Conservation (phyloP, 495 filamentous ascomycete genomes). For the Apiosordaria backusii region DNA sequence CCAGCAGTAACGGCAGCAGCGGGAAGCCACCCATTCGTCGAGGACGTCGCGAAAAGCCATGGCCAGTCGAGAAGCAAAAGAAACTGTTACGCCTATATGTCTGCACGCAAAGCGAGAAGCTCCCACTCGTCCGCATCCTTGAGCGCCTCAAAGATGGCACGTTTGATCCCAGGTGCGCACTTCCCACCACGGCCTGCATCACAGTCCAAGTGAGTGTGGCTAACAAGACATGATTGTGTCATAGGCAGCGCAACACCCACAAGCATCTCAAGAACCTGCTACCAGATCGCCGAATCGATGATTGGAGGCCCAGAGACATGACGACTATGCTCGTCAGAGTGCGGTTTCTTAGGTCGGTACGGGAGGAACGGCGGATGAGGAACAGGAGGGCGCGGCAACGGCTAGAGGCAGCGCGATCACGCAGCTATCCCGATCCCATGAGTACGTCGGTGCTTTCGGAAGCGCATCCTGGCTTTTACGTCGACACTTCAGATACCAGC, state of each 20-base stretch:
- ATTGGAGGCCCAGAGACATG: slow-evolving; percentile 34
- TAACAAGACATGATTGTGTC: not conserved
- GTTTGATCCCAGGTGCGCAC: slow-evolving; percentile 34
- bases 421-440: not conserved
- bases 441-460: not conserved
- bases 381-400: slow-evolving; percentile 19
- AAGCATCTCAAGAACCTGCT: slow-evolving; percentile 33
- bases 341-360: slow-evolving; percentile 31
- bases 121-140: slow-evolving; percentile 34
- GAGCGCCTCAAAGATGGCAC: slow-evolving; percentile 32
- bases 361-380: slow-evolving; percentile 27
- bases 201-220: not conserved
- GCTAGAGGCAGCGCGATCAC: slow-evolving; percentile 13
- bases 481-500: slow-evolving; percentile 10
- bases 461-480: slow-evolving; percentile 10
- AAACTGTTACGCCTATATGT: slow-evolving; percentile 35
- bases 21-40: slow-evolving; percentile 18
- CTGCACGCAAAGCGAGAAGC: slow-evolving; percentile 35
- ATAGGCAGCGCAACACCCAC: slow-evolving; percentile 36
- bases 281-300: slow-evolving; percentile 36
- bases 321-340: slow-evolving; percentile 31
- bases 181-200: not conserved
- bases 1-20: slow-evolving; percentile 12
- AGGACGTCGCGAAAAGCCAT: slow-evolving; percentile 35
- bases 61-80: slow-evolving; percentile 32